Evolutionary conservation across 2,329 filamentous ascomycete genomes (phyloP), one percentile per base, ranked within the genome.

Genomic region (Claviceps arundinis): DNA sequence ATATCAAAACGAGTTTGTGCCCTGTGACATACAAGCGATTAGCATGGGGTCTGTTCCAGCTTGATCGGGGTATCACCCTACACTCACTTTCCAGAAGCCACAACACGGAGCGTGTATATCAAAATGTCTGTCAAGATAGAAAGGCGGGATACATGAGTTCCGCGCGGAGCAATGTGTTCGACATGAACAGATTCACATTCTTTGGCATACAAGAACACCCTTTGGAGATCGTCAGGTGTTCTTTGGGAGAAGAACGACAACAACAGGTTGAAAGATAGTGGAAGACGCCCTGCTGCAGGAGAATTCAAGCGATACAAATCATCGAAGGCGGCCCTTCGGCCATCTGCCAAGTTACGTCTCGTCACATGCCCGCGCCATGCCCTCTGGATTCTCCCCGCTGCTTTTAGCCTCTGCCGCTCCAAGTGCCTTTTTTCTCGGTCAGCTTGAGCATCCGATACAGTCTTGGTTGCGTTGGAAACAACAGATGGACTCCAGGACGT

Each of bases 371-470:
- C 89, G 65, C 91, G 80, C 90, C 90, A 97, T 67, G 78, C 73
- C 58, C 80, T 78, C 66, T 97, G 93, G 57, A 97, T 81, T 48
- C 71, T 76, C 58, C 78, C 83, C 14, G 81, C 80, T 4, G 90
- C 88, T 61, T 83, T 85, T 48, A 90, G 69, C 54, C 82, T 81
- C 48, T 88, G 83, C 59, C 90, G 78, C 62, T 97, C 89, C 49
- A 81, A 81, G 60, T 95, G 88, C 59, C 93, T 80, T 59, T 83
- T 78, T 57, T 84, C 74, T 34, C 93, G 83, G 60, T 96, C 89
- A 59, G 89, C 87, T 63, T 96, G 89, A 30, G 91, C 91, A 60
- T 88, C 82, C 45, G 85, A 86, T 30, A 97, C 78, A 1, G 90
- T 85, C 61, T 85, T 84, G 60, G 88, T 87, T 5, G 86, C 76